phyloP scores from a whole-genome alignment of 345 rosid genomes.

The Arabidopsis suecica region DNA sequence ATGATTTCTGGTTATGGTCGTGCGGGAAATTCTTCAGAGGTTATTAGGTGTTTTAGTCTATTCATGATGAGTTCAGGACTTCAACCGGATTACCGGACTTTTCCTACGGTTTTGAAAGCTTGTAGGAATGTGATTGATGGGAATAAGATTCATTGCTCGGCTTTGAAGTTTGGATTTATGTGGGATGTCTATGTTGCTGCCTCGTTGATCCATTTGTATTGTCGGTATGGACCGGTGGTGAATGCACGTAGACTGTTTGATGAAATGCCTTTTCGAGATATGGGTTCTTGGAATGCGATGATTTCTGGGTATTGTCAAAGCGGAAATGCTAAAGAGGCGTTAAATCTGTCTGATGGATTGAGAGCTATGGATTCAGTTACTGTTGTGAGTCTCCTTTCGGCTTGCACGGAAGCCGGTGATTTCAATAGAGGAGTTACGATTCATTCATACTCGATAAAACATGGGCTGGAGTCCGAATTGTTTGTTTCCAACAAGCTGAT shows the following conservation, averaged over 20 bases:
- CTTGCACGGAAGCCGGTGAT: conserved; percentile 57
- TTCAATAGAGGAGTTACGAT: conserved; percentile 48
- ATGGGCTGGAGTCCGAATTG: conserved; percentile 52
- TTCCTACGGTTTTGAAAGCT: conserved; percentile 64
- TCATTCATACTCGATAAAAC: conserved; percentile 56
- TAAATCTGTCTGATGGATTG: conserved; percentile 51
- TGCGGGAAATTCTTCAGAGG: conserved; percentile 43
- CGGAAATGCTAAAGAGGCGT: conserved; percentile 55
- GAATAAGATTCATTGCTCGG: conserved; percentile 56
- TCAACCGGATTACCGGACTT: conserved; percentile 67
- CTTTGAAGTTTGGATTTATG: conserved; percentile 62
- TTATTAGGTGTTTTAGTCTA: conserved; percentile 52
- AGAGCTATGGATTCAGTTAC: conserved; percentile 58
- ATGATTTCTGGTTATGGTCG: conserved; percentile 62
- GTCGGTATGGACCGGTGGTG: conserved; percentile 46
- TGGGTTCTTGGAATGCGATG: conserved; percentile 72
- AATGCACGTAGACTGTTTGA: conserved; percentile 54
- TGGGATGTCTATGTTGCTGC: conserved; percentile 68
- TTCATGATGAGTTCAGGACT: conserved; percentile 53
- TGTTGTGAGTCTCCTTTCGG: conserved; percentile 58
- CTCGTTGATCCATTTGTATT: conserved; percentile 61
- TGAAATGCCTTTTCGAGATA: conserved; percentile 57
- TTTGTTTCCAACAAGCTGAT: conserved; percentile 62
- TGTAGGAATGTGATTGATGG: conserved; percentile 56
- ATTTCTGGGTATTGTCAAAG: conserved; percentile 67